Conservation (phyloP, 1,284 basidiomycete genomes). For the Taiwanofungus camphoratus region DNA sequence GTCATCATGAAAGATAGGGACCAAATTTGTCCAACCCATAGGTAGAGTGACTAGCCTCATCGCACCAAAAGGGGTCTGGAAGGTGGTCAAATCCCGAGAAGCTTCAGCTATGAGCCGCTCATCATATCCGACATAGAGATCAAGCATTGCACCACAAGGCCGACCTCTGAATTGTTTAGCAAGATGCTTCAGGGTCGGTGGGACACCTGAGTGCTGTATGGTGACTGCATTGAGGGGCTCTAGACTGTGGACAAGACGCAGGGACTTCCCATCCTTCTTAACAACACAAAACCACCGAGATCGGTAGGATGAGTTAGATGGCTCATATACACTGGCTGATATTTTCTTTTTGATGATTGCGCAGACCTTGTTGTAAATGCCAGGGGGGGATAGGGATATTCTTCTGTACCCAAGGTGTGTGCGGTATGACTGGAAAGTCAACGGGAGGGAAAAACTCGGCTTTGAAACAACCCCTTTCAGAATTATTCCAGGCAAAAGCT, state of each 20-base stretch:
- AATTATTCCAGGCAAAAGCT: slow-evolving; percentile 11
- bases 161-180: slow-evolving; percentile 19
- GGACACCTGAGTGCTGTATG: slow-evolving; percentile 23
- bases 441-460: slow-evolving; percentile 9
- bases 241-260: slow-evolving; percentile 28
- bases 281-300: slow-evolving; percentile 34
- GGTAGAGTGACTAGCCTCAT: slow-evolving; percentile 23
- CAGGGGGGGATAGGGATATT: slow-evolving; percentile 36
- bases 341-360: slow-evolving; percentile 28
- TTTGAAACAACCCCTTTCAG: slow-evolving; percentile 7
- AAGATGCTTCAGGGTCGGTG: slow-evolving; percentile 25
- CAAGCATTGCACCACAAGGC: slow-evolving; percentile 18
- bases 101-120: slow-evolving; percentile 13
- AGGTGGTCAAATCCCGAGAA: slow-evolving; percentile 24
- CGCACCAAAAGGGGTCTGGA: slow-evolving; percentile 15
- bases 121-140: slow-evolving; percentile 21
- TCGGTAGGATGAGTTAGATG: slow-evolving; percentile 31
- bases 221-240: slow-evolving; percentile 29
- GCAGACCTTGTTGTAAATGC: slow-evolving; percentile 29
- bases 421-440: slow-evolving; percentile 6
- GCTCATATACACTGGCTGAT: slow-evolving; percentile 30
- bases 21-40: slow-evolving; percentile 35
- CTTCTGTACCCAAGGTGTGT: slow-evolving; percentile 28
- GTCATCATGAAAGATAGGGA: slow-evolving; percentile 30
- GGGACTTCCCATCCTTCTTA: slow-evolving; percentile 32